Percentiles rank a stretch among this genome's conserved stretches.
Evolutionary conservation across 2,329 filamentous ascomycete genomes (phyloP).

Genomic region (Scedosporium boydii): DNA sequence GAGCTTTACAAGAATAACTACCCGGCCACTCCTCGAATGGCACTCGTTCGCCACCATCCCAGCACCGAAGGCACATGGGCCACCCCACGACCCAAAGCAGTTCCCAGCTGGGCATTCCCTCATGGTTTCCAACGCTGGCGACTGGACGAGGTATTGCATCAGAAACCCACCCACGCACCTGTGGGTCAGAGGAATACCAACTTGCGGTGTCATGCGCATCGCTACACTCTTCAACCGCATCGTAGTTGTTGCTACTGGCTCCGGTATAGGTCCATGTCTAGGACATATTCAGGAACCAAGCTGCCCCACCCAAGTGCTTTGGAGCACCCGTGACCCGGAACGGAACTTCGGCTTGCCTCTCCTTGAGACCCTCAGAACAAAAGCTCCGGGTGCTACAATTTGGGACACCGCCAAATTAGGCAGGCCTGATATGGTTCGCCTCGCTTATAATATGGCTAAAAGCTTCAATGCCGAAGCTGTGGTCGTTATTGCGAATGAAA

Average conservation of each 20-base stretch:
- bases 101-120: slow-evolving; percentile 47
- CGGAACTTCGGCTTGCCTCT: slow-evolving; percentile 53
- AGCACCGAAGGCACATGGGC: slow-evolving; percentile 28
- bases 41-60: slow-evolving; percentile 71
- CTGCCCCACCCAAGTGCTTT: slow-evolving; percentile 51
- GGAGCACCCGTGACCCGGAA: slow-evolving; percentile 54
- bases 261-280: slow-evolving; percentile 61
- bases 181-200: slow-evolving; percentile 60
- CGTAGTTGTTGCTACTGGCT: slow-evolving; percentile 62
- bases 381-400: slow-evolving; percentile 55
- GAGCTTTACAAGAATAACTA: slow-evolving; percentile 44
- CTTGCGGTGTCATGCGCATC: slow-evolving; percentile 58
- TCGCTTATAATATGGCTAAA: slow-evolving; percentile 43
- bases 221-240: slow-evolving; percentile 56
- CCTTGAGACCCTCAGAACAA: slow-evolving; percentile 41
- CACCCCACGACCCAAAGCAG: slow-evolving; percentile 14
- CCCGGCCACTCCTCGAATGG: slow-evolving; percentile 58
- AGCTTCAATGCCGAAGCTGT: slow-evolving; percentile 57
- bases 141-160: slow-evolving; percentile 63
- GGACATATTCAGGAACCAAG: slow-evolving; percentile 44
- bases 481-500: slow-evolving; percentile 63
- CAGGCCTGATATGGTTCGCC: slow-evolving; percentile 45
- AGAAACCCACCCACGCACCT: slow-evolving; percentile 48
- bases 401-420: slow-evolving; percentile 54
- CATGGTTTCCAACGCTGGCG: slow-evolving; percentile 62